Evolutionary conservation across 176 grass and related monocot genomes (phyloP), one percentile per base, ranked within the genome.

Genomic region (Zizania latifolia): DNA sequence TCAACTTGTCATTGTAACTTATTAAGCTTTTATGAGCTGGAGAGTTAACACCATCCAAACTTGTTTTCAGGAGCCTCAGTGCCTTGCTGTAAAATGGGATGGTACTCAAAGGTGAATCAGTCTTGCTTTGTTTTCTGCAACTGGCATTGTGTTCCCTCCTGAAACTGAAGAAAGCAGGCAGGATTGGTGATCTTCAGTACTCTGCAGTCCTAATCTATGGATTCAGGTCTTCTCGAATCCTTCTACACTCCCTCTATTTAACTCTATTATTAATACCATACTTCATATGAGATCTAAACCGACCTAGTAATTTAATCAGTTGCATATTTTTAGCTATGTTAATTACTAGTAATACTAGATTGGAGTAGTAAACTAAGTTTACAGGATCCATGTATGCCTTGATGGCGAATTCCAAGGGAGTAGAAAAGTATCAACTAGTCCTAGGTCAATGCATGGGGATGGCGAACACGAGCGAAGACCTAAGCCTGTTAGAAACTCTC

Each of bases 391-490:
- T 48, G 8, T n/a, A 13, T 15, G 60, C 39, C 3, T 14, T 9
- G 16, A 3, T 11, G 12, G 44, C 5, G 31, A 51, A 37, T 77
- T 54, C 23, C 35, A 38, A 38, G 50, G 16, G 50, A 35, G 41
- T 23, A 24, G 39, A 65, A 22, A 29, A 39, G 16, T 56, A 55
- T 15, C 13, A 31, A 50, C 5, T 71, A n/a, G 40, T 15, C 4
- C 6, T 17, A 7, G 57, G 58, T 82, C 69, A 82, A 74, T 24
- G 32, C 56, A 61, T 62, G 13, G 65, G 50, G 65, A 70, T 4
- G 3, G 10, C 28, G 22, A 78, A 26, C 32, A 26, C 31, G 34
- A 50, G n/a, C 28, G 37, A 63, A 35, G 13, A 12, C 43, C 31
- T 51, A 31, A 8, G 13, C n/a, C 23, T 8, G n/a, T 12, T 36